phyloP scores from a whole-genome alignment of 2,329 filamentous ascomycete species.

The Aspergillus ruber region DNA sequence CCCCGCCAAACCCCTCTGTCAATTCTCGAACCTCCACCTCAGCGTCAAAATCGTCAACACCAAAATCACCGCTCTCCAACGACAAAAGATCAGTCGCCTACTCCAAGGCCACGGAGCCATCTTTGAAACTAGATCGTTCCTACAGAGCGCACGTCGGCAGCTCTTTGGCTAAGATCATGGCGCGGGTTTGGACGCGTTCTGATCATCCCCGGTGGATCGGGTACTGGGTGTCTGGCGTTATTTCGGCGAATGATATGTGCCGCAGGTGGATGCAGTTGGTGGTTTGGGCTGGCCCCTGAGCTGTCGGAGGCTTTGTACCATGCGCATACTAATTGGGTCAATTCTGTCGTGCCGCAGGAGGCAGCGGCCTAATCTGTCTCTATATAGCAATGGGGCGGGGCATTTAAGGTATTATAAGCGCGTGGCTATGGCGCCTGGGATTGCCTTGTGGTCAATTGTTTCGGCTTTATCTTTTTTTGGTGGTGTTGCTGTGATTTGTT shows the following conservation, averaged over 20 bases:
- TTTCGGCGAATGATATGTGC: conserved; percentile 13
- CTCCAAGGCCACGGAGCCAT: conserved; percentile 5
- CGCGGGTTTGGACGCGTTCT: conserved; percentile 9
- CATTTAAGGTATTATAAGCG: conserved; percentile 11
- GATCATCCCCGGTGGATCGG: conserved; percentile 12
- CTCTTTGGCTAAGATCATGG: conserved; percentile 12
- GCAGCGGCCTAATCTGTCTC: conserved; percentile 10
- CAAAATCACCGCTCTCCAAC: conserved; percentile 9
- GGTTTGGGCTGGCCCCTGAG: conserved; percentile 8
- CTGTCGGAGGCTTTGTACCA: conserved; percentile 10
- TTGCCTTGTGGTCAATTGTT: too few species aligned
- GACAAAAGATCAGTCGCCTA: conserved; percentile 7
- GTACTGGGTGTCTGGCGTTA: conserved; percentile 12
- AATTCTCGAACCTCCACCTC: conserved; percentile 9
- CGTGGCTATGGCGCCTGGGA: conserved; percentile 8
- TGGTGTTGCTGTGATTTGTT: conserved; percentile 8
- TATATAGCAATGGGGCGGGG: conserved; percentile 11
- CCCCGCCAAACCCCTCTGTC: conserved; percentile 11
- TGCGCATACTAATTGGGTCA: conserved; percentile 10
- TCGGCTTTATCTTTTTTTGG: too few species aligned
- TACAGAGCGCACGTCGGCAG: conserved; percentile 9
- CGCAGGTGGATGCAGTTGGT: conserved; percentile 6
- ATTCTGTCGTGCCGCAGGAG: conserved; percentile 9
- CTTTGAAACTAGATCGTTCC: too few species aligned
- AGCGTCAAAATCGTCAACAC: conserved; percentile 11